These are phyloP conservation scores for Rhexocercosporidium sp. DNA, from an alignment of 2,329 filamentous ascomycete genomes.

Conservation along the genomic window DNA sequence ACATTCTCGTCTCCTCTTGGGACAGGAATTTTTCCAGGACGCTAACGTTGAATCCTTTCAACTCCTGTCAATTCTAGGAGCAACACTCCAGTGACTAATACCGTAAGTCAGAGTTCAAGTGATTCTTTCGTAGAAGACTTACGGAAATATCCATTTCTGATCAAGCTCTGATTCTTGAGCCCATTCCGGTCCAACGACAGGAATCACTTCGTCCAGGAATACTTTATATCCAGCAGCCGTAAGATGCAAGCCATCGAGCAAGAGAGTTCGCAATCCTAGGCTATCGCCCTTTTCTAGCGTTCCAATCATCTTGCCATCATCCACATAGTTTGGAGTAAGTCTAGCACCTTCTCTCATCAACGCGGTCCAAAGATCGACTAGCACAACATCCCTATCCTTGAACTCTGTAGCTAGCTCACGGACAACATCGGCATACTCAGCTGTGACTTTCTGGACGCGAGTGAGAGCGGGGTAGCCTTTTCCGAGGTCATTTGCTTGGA, in stretches of 20 bases:
- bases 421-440: slow-evolving; percentile 68
- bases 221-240: slow-evolving; percentile 40
- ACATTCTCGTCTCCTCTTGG: neutral
- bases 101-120: neutral
- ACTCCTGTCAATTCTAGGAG: slow-evolving; percentile 24
- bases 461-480: slow-evolving; percentile 45
- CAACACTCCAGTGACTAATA: slow-evolving; percentile 31
- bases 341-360: slow-evolving; percentile 74
- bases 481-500: slow-evolving; percentile 43
- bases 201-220: slow-evolving; percentile 34
- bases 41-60: neutral
- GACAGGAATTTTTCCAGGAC: neutral
- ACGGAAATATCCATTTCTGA: slow-evolving; percentile 39
- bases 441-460: slow-evolving; percentile 65
- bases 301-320: slow-evolving; percentile 26
- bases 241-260: slow-evolving; percentile 41
- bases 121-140: slow-evolving; percentile 7
- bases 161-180: slow-evolving; percentile 25
- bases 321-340: slow-evolving; percentile 49
- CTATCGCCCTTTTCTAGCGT: slow-evolving; percentile 28
- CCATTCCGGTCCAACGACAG: slow-evolving; percentile 35
- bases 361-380: slow-evolving; percentile 80
- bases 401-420: slow-evolving; percentile 46
- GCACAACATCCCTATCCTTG: slow-evolving; percentile 52
- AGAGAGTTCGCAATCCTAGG: slow-evolving; percentile 28